Evolutionary conservation across 176 grass and related monocot genomes (phyloP), one percentile per base, ranked within the genome.

Genomic region (Areca catechu): DNA sequence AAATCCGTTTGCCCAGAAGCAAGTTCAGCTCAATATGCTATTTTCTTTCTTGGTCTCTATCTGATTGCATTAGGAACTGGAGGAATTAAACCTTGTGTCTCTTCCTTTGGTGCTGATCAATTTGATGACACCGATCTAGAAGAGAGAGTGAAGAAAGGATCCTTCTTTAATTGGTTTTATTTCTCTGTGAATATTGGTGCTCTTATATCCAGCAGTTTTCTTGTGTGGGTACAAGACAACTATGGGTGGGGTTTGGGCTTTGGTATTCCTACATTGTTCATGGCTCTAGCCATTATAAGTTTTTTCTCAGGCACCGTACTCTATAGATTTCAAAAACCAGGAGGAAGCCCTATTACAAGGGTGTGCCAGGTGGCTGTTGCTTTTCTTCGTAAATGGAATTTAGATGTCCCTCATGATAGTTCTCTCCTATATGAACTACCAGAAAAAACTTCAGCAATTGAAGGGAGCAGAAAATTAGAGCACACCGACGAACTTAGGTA

Each of bases 131-230:
- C 65, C 69, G 83, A 91, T 57, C 77, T 78, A 69, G 48, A 47
- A 66, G 92, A 97, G 65, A 72, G 86, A 85, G 56, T 51, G 22
- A 85, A 79, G 54, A 90, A 91, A 53, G 80, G 80, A 20, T 97
- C 86, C 59, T 96, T 80, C 75, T 97, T 97, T 56, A 97, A 97
- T 60, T 97, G 92, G 92, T 91, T 91, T 48, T 91, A 90, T 69
- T 88, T 97, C 64, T 90, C 85, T 63, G 87, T 97, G 67, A 91
- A 91, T 51, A 57, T 90, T 0, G 86, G 83, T 28, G 17, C 86
- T 53, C 66, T 97, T 14, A 20, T 89, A 20, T 71, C 83, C 37
- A 78, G 86, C 76, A 90, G 75, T 60, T 54, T 88, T 71, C 76
- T 97, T 49, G 92, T 97, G 37, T 97, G 79, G 80, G 74, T 88